Evolutionary conservation across 2,329 filamentous ascomycete genomes (phyloP), one percentile per base, ranked within the genome.

Genomic region (Zarea fungicola): DNA sequence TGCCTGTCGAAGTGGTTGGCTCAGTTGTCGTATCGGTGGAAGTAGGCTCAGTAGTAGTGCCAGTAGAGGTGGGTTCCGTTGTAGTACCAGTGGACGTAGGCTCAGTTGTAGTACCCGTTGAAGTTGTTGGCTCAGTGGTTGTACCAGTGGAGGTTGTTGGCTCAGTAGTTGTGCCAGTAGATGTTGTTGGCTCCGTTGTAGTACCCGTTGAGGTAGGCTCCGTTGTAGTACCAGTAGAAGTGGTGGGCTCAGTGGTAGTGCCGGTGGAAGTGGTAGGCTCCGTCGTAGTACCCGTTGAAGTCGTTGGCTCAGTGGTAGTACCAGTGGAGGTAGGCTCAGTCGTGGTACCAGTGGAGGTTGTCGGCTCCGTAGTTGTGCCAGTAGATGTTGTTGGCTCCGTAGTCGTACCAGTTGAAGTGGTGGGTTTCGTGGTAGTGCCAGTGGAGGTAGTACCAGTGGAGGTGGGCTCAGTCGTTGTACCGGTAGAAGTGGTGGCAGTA

Each of bases 361-460:
- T 46, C 14, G 35, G 36, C 14, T 19, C 6, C 14, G 42, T 48
- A 9, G 35, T 32, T 13, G 44, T 39, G 13, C 36, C 28, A 11
- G 39, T 23, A 2, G 35, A 23, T 25, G 41, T 29, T 34, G 49
- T 47, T 40, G 45, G 37, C 28, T 48, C 13, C 10, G 45, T 48
- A 11, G 45, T 36, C 11, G 43, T n/a, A 18, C 43, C 34, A 36
- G 42, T 45, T 4, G 41, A 34, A 36, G 41, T 47, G 28, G 41
- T 54, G 45, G 21, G 54, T 19, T 39, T 52, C 25, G 47, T 37
- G 5, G 36, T 21, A 26, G 51, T 42, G 34, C 50, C 39, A 14
- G 52, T 48, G 31, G 52, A 41, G 18, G 52, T 37, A 31, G 51
- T 42, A 28, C 50, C 22, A 16, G 47, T 42, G 6, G 46, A 40